Evolutionary conservation across 2,329 filamentous ascomycete species (phyloP).

Genomic region (Colletotrichum plurivorum): DNA sequence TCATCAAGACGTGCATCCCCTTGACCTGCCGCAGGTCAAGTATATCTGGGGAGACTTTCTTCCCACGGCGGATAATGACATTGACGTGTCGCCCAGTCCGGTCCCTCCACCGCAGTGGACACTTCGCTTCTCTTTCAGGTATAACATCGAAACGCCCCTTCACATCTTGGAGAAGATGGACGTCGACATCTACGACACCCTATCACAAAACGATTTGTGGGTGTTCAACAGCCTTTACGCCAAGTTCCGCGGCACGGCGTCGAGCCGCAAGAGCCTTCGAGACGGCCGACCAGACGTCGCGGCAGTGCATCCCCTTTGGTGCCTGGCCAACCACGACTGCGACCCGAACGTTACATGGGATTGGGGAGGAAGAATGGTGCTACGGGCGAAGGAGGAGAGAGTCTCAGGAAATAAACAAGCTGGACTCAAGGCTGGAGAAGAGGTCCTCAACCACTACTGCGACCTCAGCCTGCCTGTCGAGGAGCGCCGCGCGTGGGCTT

Average conservation of each 20-base stretch:
- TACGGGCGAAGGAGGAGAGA: slow-evolving; percentile 73
- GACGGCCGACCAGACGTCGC: slow-evolving; percentile 91
- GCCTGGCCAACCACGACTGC: slow-evolving; percentile 95
- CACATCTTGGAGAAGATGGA: slow-evolving; percentile 89
- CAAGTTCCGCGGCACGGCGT: slow-evolving; percentile 94
- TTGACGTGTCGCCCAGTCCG: slow-evolving; percentile 66
- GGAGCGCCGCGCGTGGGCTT: slow-evolving; percentile 89
- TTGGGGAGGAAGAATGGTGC: slow-evolving; percentile 85
- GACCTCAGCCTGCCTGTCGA: slow-evolving; percentile 84
- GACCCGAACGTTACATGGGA: slow-evolving; percentile 96
- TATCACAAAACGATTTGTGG: slow-evolving; percentile 79
- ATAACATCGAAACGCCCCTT: slow-evolving; percentile 81
- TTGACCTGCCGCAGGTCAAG: slow-evolving; percentile 75
- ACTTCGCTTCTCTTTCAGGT: slow-evolving; percentile 83
- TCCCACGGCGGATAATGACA: slow-evolving; percentile 64
- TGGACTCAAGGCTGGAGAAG: slow-evolving; percentile 83
- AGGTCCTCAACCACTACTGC: slow-evolving; percentile 95
- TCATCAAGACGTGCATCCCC: slow-evolving; percentile 72
- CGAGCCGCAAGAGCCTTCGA: slow-evolving; percentile 81
- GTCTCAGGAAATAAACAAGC: slow-evolving; percentile 65
- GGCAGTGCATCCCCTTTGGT: slow-evolving; percentile 96
- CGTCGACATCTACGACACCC: slow-evolving; percentile 77
- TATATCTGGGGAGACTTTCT: slow-evolving; percentile 81
- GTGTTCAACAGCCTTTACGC: slow-evolving; percentile 92
- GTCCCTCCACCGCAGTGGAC: slow-evolving; percentile 75